Conservation (phyloP, 176 grass and related monocot species). For the Eremochloa ophiuroides region DNA sequence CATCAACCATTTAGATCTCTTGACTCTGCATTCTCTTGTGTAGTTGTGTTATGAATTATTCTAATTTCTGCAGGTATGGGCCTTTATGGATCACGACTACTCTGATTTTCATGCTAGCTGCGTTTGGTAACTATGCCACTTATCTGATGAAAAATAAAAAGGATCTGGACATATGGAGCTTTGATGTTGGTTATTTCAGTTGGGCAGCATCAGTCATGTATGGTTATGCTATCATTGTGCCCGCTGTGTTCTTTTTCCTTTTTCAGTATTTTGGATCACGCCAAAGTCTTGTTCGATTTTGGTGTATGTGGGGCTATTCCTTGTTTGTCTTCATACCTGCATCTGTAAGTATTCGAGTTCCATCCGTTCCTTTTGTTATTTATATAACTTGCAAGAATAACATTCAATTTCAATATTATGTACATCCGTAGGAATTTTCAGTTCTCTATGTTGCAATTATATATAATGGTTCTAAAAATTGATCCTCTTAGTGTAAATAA, state of each 20-base stretch:
- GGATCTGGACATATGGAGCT: constrained; percentile 63
- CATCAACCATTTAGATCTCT: not conserved
- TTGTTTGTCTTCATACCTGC: constrained; percentile 86
- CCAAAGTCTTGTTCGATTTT: constrained; percentile 70
- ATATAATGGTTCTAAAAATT: not conserved
- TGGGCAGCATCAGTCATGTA: constrained; percentile 95
- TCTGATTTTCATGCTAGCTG: constrained; percentile 79
- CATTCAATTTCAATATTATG: not conserved
- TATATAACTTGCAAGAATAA: constrained; percentile 9
- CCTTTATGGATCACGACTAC: constrained; percentile 91
- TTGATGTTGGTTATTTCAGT: constrained; percentile 86
- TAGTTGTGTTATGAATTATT: constrained; percentile 15
- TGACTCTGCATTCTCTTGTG: not conserved
- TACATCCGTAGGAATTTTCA: not conserved
- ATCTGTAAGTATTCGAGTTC: constrained; percentile 59
- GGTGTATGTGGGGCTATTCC: constrained; percentile 99
- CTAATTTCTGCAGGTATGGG: constrained; percentile 58
- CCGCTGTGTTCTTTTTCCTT: constrained; percentile 81
- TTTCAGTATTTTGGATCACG: constrained; percentile 84
- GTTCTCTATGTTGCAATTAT: not conserved
- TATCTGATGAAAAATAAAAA: constrained; percentile 72
- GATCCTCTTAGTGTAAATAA: not conserved
- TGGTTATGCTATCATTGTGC: constrained; percentile 73
- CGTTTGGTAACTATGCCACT: constrained; percentile 80
- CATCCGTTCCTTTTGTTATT: constrained; percentile 10